phyloP scores from a whole-genome alignment of 2,329 filamentous ascomycete genomes.

The Tolypocladium album region DNA sequence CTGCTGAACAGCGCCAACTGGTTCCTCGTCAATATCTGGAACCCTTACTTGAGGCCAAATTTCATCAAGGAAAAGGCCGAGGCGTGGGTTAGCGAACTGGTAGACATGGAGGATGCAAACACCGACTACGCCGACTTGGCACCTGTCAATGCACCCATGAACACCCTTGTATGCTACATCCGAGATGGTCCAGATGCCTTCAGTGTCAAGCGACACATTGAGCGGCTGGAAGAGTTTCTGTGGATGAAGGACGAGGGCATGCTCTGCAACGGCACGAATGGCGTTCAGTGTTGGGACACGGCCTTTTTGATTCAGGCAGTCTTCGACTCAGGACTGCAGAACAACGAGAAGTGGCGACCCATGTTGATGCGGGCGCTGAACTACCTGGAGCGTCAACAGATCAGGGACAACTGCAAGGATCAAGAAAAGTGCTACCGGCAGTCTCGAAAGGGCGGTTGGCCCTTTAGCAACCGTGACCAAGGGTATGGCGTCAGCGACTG shows the following conservation, averaged over 20 bases:
- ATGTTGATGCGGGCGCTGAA: conserved; percentile 76
- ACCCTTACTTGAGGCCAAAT: conserved; percentile 61
- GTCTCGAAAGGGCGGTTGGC: conserved; percentile 86
- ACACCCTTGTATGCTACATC: conserved; percentile 77
- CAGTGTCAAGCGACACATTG: conserved; percentile 65
- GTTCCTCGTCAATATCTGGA: conserved; percentile 69
- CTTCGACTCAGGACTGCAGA: conserved; percentile 67
- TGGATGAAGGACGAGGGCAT: conserved; percentile 92
- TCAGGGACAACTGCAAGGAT: conserved; percentile 70
- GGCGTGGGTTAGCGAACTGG: conserved; percentile 69
- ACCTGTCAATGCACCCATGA: conserved; percentile 85
- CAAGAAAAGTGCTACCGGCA: conserved; percentile 80
- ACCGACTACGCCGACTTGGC: conserved; percentile 79
- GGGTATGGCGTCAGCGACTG: conserved; percentile 96
- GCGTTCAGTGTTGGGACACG: conserved; percentile 97
- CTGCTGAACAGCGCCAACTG: conserved; percentile 71
- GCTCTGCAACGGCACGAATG: conserved; percentile 92
- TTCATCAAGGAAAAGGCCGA: conserved; percentile 62
- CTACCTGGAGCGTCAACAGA: conserved; percentile 86
- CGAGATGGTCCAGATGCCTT: conserved; percentile 67
- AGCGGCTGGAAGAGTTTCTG: conserved; percentile 74
- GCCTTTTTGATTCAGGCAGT: conserved; percentile 79
- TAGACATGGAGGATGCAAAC: conserved; percentile 88
- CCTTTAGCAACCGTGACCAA: conserved; percentile 85
- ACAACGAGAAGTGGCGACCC: conserved; percentile 64